Evolutionary conservation across 148 eudicot genomes (phyloP).

Genomic region (Diospyros kaki): DNA sequence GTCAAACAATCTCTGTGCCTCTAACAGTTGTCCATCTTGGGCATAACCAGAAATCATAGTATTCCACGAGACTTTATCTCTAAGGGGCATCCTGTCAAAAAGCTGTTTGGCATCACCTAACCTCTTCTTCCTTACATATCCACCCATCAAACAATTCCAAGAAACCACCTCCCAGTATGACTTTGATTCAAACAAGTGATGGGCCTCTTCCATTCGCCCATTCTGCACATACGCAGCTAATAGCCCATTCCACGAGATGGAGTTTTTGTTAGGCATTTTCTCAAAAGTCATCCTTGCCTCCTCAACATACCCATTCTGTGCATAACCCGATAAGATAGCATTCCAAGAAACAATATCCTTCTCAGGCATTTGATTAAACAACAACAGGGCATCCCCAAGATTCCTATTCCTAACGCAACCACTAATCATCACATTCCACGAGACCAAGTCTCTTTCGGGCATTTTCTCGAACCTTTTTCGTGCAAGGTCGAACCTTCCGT

Average conservation of each 20-base stretch:
- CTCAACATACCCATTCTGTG: slow-evolving; percentile 43
- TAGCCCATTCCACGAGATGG: slow-evolving; percentile 52
- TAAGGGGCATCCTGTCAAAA: slow-evolving; percentile 42
- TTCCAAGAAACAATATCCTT: slow-evolving; percentile 54
- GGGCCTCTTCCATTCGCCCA: slow-evolving; percentile 49
- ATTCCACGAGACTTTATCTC: slow-evolving; percentile 54
- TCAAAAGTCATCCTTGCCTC: slow-evolving; percentile 45
- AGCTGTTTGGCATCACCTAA: slow-evolving; percentile 36
- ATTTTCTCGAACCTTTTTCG: slow-evolving; percentile 40
- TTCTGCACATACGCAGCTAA: slow-evolving; percentile 49
- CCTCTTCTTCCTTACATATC: slow-evolving; percentile 46
- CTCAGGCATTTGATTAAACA: slow-evolving; percentile 42
- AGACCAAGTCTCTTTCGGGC: slow-evolving; percentile 45
- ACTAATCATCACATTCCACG: slow-evolving; percentile 51
- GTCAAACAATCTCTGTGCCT: slow-evolving; percentile 37
- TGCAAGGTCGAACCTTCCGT: slow-evolving; percentile 28
- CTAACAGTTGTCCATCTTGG: slow-evolving; percentile 34
- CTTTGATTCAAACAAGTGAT: slow-evolving; percentile 32
- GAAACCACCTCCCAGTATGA: slow-evolving; percentile 41
- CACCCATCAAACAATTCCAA: slow-evolving; percentile 61
- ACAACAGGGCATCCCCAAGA: slow-evolving; percentile 29
- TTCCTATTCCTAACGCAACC: slow-evolving; percentile 30
- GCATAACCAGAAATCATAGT: slow-evolving; percentile 47
- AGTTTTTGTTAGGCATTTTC: slow-evolving; percentile 41
- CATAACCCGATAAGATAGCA: slow-evolving; percentile 48